Evolutionary conservation across 768 basidiomycete genomes (phyloP).

Genomic region (Vishniacozyma victoriae): DNA sequence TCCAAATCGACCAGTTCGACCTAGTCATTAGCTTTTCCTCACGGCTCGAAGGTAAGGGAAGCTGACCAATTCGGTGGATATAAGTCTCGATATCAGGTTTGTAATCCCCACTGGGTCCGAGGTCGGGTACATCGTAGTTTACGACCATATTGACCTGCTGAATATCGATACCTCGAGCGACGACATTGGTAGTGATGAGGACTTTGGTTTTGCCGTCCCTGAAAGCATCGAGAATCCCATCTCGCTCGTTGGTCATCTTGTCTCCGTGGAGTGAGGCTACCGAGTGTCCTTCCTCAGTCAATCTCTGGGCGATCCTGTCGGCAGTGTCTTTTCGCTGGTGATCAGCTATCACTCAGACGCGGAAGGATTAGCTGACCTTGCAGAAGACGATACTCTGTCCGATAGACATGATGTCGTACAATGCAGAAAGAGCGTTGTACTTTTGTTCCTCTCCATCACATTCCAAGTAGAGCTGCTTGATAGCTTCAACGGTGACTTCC

Average conservation of each 20-base stretch:
- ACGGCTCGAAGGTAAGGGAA: background rate
- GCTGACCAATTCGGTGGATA: conserved; percentile 85
- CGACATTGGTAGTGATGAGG: conserved; percentile 96
- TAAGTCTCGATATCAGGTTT: conserved; percentile 91
- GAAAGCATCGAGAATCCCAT: conserved; percentile 88
- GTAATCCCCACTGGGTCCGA: conserved; percentile 52
- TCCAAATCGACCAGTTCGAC: conserved; percentile 95
- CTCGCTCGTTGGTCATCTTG: conserved; percentile 83
- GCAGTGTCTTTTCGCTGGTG: conserved; percentile 78
- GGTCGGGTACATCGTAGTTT: conserved; percentile 83
- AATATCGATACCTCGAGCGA: conserved; percentile 97
- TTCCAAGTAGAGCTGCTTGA: conserved; percentile 97
- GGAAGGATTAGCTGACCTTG: conserved; percentile 55
- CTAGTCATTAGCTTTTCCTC: too few species aligned
- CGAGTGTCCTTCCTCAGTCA: conserved; percentile 89
- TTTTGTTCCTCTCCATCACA: conserved; percentile 85
- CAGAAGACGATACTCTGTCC: conserved; percentile 99
- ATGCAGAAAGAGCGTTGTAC: conserved; percentile 85
- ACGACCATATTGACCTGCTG: conserved; percentile 99
- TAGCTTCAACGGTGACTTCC: conserved; percentile 87
- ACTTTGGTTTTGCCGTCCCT: conserved; percentile 94
- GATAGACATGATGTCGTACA: conserved; percentile 86
- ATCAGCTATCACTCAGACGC: background rate
- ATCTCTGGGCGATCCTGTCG: conserved; percentile 81
- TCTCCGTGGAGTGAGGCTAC: conserved; percentile 93